phyloP scores from a whole-genome alignment of 2,329 filamentous ascomycete genomes.

The Botrytis tulipae region DNA sequence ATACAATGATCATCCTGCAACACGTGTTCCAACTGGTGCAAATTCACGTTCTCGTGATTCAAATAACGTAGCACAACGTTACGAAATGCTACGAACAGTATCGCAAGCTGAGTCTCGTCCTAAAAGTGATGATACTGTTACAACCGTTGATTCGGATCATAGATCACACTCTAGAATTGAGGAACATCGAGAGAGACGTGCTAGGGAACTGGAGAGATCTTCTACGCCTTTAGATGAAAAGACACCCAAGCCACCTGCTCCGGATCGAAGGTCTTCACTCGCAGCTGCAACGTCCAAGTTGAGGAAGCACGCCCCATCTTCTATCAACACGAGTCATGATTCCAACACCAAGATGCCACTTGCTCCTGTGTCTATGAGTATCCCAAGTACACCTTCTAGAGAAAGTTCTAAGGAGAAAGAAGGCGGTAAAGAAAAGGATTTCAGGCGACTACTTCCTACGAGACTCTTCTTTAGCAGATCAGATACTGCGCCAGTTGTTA shows the following conservation, averaged over 20 bases:
- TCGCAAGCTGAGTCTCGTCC: constrained; percentile 25
- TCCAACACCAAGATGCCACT: neutral
- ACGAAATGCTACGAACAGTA: constrained; percentile 23
- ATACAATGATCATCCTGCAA: constrained; percentile 29
- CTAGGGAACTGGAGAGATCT: constrained; percentile 8
- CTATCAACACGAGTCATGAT: neutral
- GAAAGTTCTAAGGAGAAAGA: constrained; percentile 3
- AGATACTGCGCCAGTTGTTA: neutral
- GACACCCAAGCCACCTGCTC: constrained; percentile 23
- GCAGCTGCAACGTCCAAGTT: constrained; percentile 29
- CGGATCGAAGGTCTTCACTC: constrained; percentile 36
- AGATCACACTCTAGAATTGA: constrained; percentile 11
- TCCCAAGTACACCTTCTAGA: neutral
- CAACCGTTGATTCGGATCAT: neutral
- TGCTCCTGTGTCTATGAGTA: neutral
- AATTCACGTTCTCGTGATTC: neutral
- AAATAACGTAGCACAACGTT: constrained; percentile 20
- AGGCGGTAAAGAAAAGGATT: constrained; percentile 13
- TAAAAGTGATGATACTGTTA: constrained; percentile 29
- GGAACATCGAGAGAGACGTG: constrained; percentile 1
- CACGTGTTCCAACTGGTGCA: constrained; percentile 26
- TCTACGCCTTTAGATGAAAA: constrained; percentile 23
- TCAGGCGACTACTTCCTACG: neutral
- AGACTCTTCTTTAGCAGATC: constrained; percentile 14
- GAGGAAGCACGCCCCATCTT: constrained; percentile 19